Evolutionary conservation across 2,329 filamentous ascomycete species (phyloP).

Genomic region (Ceratocystiopsis sp.): DNA sequence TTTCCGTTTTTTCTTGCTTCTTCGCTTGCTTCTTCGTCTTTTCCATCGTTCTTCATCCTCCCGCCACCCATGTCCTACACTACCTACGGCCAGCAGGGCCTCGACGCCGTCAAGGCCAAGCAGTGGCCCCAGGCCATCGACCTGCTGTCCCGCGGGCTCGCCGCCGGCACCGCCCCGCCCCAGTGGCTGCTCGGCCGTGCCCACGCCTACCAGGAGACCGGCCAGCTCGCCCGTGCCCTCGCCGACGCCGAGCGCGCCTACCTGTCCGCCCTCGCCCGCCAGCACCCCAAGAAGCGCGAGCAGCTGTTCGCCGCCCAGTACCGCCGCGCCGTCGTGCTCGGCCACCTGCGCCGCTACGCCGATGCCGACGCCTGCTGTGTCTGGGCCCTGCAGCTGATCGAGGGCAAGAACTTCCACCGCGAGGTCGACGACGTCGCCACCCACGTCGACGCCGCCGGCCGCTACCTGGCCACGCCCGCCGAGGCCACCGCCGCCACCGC

Average conservation of each 20-base stretch:
- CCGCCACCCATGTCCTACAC: conserved; percentile 35
- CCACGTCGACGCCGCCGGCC: conserved; percentile 26
- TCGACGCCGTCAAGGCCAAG: conserved; percentile 43
- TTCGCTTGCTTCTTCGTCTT: too few species aligned
- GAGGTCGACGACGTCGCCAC: conserved; percentile 21
- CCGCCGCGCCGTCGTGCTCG: conserved; percentile 58
- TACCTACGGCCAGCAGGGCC: conserved; percentile 38
- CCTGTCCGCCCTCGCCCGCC: conserved; percentile 45
- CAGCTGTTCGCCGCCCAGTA: conserved; percentile 69
- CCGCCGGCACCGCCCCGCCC: conserved; percentile 36
- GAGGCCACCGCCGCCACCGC: conserved; percentile 14
- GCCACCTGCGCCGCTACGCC: conserved; percentile 51
- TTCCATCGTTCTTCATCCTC: too few species aligned
- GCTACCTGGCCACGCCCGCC: conserved; percentile 25
- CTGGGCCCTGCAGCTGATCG: conserved; percentile 30
- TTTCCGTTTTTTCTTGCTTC: too few species aligned
- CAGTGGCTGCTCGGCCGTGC: conserved; percentile 70
- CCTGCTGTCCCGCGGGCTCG: conserved; percentile 50
- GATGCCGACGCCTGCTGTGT: conserved; percentile 58
- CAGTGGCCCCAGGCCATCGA: conserved; percentile 52
- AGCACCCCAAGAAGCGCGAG: conserved; percentile 39
- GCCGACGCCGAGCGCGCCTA: conserved; percentile 53
- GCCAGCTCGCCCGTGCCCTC: conserved; percentile 46
- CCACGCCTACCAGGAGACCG: conserved; percentile 54
- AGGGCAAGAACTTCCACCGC: conserved; percentile 18